Base-by-base conservation (phyloP, 2,329 filamentous ascomycete species). In the Colletotrichum gloeosporioides region DNA sequence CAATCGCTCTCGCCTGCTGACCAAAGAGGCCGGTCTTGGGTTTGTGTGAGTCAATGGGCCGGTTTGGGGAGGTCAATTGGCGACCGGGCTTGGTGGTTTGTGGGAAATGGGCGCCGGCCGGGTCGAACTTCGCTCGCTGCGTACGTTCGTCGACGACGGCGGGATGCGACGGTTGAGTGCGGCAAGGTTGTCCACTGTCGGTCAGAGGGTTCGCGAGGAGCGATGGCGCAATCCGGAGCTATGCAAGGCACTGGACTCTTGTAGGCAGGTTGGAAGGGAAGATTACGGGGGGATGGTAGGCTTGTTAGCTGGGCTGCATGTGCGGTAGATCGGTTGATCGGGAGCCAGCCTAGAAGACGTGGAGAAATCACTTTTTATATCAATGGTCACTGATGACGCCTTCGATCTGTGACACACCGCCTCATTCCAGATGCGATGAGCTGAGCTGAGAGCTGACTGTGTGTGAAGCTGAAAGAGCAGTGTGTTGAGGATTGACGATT, bases 1-100 rank as follows among this genome's bases (percentile, higher is more conserved):
- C 75, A 78, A 77, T 78, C 71, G 71, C 75, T 44, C 18, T 69
- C 32, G 64, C 61, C 64, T 75, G 75, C 70, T 73, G 70, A 73
- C 70, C 39, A 73, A 67, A 61, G 18, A 34, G 55, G 62, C 8
- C 69, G 34, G 27, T 68, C 34, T 44, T 67, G 31, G 8, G 8
- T 29, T 29, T 62, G 65, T 25, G 65, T 78, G 77, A 78, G 71
- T 77, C 75, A 75, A 78, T 68, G 66, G 39, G 49, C 55, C 27
- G 64, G 27, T 66, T 69, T 72, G n/a, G 59, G 36, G 31, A 61
- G 61, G 34, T 62, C 57, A 34, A 67, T 57, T 16, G 31, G 73
- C 32, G 49, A 18, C 32, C n/a, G 53, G 31, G n/a, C 57, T 6
- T 31, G 27, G 72, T 44, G 39, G 39, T 44, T 44, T 44, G 39